Base-by-base conservation (phyloP, 2,329 filamentous ascomycete genomes). In the Diaporthe sp. region DNA sequence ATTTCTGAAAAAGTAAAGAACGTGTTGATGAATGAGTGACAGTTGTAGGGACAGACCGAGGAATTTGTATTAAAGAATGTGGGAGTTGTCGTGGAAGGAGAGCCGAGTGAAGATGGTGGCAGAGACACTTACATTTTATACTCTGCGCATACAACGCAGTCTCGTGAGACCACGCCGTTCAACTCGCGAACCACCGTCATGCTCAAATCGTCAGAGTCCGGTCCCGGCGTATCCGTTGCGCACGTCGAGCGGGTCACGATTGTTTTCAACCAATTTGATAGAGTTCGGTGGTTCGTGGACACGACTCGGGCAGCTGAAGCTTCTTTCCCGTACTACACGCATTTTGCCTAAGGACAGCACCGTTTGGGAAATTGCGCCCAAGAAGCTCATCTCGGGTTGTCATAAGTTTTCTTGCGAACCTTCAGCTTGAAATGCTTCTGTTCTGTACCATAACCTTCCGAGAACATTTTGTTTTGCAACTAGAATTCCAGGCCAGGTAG, bases 261-360 rank as follows among this genome's bases (percentile, higher is more conserved):
- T 37, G 34, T 53, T 28, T 17, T 25, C 46, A 51, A 28, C 46
- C 65, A 68, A 68, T 68, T 53, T 68, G 31, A 39, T 68, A 68
- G 65, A 68, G 65, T 68, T 68, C 31, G 46, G 22, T 68, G 65
- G 65, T 68, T 68, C 46, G 65, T 9, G 39, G 46, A 53, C 65
- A 68, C 65, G 65, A 68, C 65, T 68, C 65, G 46, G 65, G 46
- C 46, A 25, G 62, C 62, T 51, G 31, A 68, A 39, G 65, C 65
- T 68, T 68, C 65, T 68, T 68, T 19, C 46, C 34, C 34, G 22
- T 53, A 53, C 65, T 68, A 39, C 46, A 68, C 46, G 15, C 46
- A 28, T 53, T 53, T 53, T 53, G 46, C 65, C 19, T 28, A 28
- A 25, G 34, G 31, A 28, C 28, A 51, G 46, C 22, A 42, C 31